Evolutionary conservation across 2,329 filamentous ascomycete genomes (phyloP).

Genomic region (Phaeosphaeria sp.): DNA sequence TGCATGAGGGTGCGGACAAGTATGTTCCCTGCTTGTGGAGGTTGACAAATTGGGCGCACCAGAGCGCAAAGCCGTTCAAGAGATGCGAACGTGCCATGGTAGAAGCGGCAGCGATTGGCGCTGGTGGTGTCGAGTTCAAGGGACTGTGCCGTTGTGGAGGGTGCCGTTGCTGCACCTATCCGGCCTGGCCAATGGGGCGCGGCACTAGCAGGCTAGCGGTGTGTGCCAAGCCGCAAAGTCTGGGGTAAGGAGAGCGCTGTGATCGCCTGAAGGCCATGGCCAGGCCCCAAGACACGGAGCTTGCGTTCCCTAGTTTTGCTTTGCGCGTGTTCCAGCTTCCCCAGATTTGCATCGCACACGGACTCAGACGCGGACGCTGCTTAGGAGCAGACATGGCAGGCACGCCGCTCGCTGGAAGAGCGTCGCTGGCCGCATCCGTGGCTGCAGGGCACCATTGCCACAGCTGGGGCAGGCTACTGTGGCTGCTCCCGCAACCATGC

Average conservation of each 20-base stretch:
- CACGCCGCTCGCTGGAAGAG: neutral
- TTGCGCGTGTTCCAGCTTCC: neutral
- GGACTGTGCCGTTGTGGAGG: neutral
- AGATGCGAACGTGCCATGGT: neutral
- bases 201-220: slow-evolving; percentile 6
- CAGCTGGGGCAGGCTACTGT: neutral
- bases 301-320: slow-evolving; percentile 1
- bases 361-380: neutral
- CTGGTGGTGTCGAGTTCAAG: neutral
- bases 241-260: slow-evolving; percentile 22
- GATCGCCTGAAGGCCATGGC: neutral
- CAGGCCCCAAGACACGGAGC: neutral
- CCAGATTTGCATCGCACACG: neutral
- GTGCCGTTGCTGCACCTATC: neutral
- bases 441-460: neutral
- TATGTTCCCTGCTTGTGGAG: neutral
- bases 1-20: neutral
- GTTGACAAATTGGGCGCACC: neutral
- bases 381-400: neutral
- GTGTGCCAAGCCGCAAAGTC: slow-evolving; percentile 15
- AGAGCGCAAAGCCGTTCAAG: neutral
- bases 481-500: neutral
- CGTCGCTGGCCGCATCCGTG: neutral
- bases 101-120: neutral
- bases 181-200: slow-evolving; percentile 21